Base-by-base conservation (phyloP, 2,329 filamentous ascomycete species). In the Aspergillus ochraceoroseus region DNA sequence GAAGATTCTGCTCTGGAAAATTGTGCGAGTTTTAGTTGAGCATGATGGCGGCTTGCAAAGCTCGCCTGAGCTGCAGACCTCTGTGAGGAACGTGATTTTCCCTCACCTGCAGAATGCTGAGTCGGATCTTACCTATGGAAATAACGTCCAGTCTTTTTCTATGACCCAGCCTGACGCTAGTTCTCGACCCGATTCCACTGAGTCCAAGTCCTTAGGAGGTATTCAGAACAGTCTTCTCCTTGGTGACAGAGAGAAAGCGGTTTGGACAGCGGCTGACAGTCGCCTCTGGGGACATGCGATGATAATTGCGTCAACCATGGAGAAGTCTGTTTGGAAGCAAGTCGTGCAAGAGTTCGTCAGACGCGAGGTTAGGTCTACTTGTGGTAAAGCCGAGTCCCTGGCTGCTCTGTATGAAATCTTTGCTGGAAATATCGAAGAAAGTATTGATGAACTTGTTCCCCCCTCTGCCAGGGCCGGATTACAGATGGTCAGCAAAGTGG, bases 281-380 rank as follows among this genome's bases (percentile, higher is more conserved):
- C 80, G 89, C 33, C 71, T 98, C 2, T 98, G 94, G 94, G 92
- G 87, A 2, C 94, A 98, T 63, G 94, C 92, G 2, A 85, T 98
- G 76, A 73, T 98, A 13, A 83, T 98, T 23, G 84, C 92, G 63
- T 94, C 66, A 5, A 92, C 87, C 1, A 72, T 85, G 32, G 85
- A 87, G 14, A 74, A 71, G 30, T 70, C 74, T 4, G 72, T 94
- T 2, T 96, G 94, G 77, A 94, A 88, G 62, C 86, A 94, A 59
- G 89, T 98, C 17, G 80, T 88, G 0, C 88, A 94, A 56, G 92
- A 98, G 57, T 98, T 98, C 57, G 84, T 98, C 12, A 83, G 88
- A 52, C 89, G 94, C 56, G 92, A 98, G 62, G 87, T 98, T 40
- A 94, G 92, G 61, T 83, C 83, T 37, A 71, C 82, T 3, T 81